Evolutionary conservation across 441 rosid genomes (phyloP).

Genomic region (Daphne laureola): DNA sequence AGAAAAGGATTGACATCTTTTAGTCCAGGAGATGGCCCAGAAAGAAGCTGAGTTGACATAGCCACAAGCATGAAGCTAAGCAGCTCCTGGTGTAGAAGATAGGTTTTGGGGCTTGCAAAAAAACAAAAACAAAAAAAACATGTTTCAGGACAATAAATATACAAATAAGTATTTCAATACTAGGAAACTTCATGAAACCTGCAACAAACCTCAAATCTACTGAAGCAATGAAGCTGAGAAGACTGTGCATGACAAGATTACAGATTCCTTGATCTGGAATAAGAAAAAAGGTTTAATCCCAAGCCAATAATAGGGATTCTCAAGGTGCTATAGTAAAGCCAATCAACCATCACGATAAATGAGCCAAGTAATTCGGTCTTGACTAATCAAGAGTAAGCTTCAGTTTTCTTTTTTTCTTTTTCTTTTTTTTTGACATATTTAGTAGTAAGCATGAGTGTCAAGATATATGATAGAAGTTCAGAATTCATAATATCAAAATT

Average conservation of each 20-base stretch:
- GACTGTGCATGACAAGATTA: conserved; percentile 67
- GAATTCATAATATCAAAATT: no score
- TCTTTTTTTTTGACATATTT: no score
- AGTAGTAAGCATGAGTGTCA: no score
- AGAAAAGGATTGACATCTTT: conserved; percentile 73
- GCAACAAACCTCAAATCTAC: conserved; percentile 67
- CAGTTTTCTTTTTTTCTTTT: no score
- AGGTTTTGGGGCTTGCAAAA: conserved; percentile 58
- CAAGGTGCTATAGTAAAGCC: no score
- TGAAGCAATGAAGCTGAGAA: conserved; percentile 67
- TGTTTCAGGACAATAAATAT: conserved; percentile 20
- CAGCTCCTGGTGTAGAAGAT: conserved; percentile 84
- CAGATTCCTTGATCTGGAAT: conserved; percentile 71
- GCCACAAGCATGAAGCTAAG: conserved; percentile 79
- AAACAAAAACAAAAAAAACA: conserved; percentile 33
- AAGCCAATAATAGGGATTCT: no score
- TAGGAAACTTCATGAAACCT: conserved; percentile 2
- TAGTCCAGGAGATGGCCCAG: conserved; percentile 70
- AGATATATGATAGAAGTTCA: no score
- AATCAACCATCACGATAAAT: no score
- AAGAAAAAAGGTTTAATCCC: background rate
- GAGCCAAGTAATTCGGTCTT: no score
- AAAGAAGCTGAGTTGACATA: conserved; percentile 92
- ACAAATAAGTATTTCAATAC: conserved; percentile 11
- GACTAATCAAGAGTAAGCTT: no score